Conservation (phyloP, 495 filamentous ascomycete genomes). For the Geoglossum glabrum region DNA sequence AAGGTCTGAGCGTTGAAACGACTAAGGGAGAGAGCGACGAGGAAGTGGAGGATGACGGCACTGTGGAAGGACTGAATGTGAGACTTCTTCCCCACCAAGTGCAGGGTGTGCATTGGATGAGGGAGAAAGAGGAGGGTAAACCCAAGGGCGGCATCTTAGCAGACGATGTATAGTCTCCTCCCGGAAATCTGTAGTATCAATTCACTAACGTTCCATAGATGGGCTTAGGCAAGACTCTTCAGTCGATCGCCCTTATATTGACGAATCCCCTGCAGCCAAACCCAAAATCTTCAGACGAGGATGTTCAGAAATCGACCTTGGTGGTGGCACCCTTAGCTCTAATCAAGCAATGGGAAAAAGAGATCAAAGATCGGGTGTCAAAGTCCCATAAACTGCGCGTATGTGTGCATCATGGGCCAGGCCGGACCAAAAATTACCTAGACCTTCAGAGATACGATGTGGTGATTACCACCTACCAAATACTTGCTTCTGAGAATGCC, state of each 20-base stretch:
- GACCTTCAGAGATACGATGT: constrained; percentile 75
- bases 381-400: constrained; percentile 50
- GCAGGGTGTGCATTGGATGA: constrained; percentile 86
- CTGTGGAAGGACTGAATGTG: constrained; percentile 67
- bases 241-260: constrained; percentile 65
- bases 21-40: constrained; percentile 30
- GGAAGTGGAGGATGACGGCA: constrained; percentile 43
- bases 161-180: constrained; percentile 34
- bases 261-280: constrained; percentile 51
- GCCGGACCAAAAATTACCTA: constrained; percentile 54
- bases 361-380: constrained; percentile 62
- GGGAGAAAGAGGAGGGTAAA: constrained; percentile 62
- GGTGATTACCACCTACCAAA: constrained; percentile 93
- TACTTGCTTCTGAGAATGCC: constrained; percentile 71
- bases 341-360: constrained; percentile 93
- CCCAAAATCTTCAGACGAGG: constrained; percentile 21
- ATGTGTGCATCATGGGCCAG: constrained; percentile 72
- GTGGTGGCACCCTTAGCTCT: constrained; percentile 89
- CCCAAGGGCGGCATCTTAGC: constrained; percentile 64
- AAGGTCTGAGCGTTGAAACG: constrained; percentile 31
- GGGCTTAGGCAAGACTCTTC: constrained; percentile 70
- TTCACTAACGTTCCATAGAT: constrained; percentile 21
- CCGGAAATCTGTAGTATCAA: not conserved
- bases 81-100: constrained; percentile 82
- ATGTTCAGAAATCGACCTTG: constrained; percentile 57